Evolutionary conservation across 1,139 yeast genomes (phyloP).

Genomic region (Yamadazyma diddensiae): DNA sequence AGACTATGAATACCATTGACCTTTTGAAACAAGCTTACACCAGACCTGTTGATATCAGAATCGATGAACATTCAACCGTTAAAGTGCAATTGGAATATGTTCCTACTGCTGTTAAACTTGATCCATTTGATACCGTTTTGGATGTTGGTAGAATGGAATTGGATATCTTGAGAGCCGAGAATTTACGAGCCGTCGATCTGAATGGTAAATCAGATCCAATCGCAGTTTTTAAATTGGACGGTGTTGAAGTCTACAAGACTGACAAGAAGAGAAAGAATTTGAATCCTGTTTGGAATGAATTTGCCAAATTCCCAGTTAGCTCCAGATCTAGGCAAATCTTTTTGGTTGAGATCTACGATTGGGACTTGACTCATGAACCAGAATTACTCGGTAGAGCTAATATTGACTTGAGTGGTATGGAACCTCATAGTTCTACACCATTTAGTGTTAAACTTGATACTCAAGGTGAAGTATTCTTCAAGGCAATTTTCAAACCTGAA

Average conservation of each 20-base stretch:
- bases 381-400: slow-evolving; percentile 53
- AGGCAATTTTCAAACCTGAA: slow-evolving; percentile 60
- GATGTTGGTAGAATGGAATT: slow-evolving; percentile 65
- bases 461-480: slow-evolving; percentile 55
- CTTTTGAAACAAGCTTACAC: slow-evolving; percentile 47
- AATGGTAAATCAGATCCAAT: slow-evolving; percentile 79
- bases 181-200: slow-evolving; percentile 56
- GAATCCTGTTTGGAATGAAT: slow-evolving; percentile 69
- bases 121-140: slow-evolving; percentile 56
- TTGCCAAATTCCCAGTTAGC: slow-evolving; percentile 52
- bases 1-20: slow-evolving; percentile 48
- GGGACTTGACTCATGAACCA: slow-evolving; percentile 74
- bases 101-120: slow-evolving; percentile 55
- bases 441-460: slow-evolving; percentile 53
- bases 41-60: slow-evolving; percentile 43
- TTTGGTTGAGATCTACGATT: slow-evolving; percentile 56
- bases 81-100: slow-evolving; percentile 54
- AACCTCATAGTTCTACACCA: slow-evolving; percentile 42
- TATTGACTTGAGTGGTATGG: slow-evolving; percentile 49
- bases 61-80: slow-evolving; percentile 43
- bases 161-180: slow-evolving; percentile 53
- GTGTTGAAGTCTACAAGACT: slow-evolving; percentile 52
- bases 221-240: slow-evolving; percentile 51
- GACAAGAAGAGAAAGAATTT: slow-evolving; percentile 63
- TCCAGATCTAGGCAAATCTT: slow-evolving; percentile 59